Evolutionary conservation across 2,329 filamentous ascomycete species (phyloP).

Genomic region (Aureobasidium musti): DNA sequence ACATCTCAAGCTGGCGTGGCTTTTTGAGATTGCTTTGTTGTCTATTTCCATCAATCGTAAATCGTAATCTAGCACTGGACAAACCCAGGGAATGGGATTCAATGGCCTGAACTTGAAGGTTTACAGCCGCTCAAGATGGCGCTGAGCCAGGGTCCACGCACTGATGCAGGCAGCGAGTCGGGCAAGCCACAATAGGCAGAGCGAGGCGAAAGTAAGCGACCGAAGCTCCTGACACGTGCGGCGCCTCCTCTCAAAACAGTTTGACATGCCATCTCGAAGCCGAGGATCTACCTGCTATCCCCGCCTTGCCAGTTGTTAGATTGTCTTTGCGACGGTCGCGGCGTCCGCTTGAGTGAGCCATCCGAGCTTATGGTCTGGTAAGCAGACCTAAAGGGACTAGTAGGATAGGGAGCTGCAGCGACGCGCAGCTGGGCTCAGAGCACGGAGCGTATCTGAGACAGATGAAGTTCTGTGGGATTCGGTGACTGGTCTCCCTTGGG

Average conservation of each 20-base stretch:
- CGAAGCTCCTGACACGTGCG: slow-evolving; percentile 15
- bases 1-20: not conserved
- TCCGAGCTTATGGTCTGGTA: slow-evolving; percentile 16
- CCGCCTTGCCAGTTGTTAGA: slow-evolving; percentile 20
- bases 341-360: slow-evolving; percentile 14
- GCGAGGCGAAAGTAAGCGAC: slow-evolving; percentile 25
- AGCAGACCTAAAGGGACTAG: slow-evolving; percentile 11
- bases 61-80: not conserved
- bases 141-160: slow-evolving; percentile 26
- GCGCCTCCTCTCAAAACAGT: slow-evolving; percentile 21
- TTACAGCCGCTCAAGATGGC: slow-evolving; percentile 19
- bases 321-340: slow-evolving; percentile 19
- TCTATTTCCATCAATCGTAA: not conserved
- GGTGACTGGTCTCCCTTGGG: not conserved
- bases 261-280: slow-evolving; percentile 7
- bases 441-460: slow-evolving; percentile 26
- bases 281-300: slow-evolving; percentile 11
- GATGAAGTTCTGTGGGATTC: not conserved
- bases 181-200: slow-evolving; percentile 19
- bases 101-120: slow-evolving; percentile 17
- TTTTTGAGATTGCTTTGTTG: not conserved
- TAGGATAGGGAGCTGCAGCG: slow-evolving; percentile 14
- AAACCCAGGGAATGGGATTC: not conserved
- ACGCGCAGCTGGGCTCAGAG: slow-evolving; percentile 12
- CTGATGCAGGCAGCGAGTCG: slow-evolving; percentile 11